Base-by-base conservation (phyloP, 2,329 filamentous ascomycete genomes). In the Tetracladium maxilliforme region DNA sequence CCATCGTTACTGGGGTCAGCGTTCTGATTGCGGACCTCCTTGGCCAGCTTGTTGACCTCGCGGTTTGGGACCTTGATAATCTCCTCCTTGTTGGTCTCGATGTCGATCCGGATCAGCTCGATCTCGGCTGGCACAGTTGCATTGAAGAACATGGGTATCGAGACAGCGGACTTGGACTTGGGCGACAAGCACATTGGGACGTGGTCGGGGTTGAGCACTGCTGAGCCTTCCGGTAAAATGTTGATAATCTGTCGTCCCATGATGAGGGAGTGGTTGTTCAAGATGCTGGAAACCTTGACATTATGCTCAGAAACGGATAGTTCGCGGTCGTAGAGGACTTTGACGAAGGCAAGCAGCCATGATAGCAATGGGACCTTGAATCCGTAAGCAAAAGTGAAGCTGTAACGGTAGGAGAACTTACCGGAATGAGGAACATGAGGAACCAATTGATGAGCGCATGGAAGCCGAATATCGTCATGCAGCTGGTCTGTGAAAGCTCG, bases 181-280 rank as follows among this genome's bases (percentile, higher is more conserved):
- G 61, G 57, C 29, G 76, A 75, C 23, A 98, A 54, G 49, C 90
- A 98, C 49, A 90, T 90, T 1, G 84, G 67, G n/a, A 64, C 56
- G 30, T 70, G 65, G 23, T 84, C 68, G 1, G 84, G 83, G 42
- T 98, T 98, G 33, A 98, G 60, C 24, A 84, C 64, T 10, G 86
- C 90, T 37, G 49, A 77, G 58, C 92, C 92, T 59, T 98, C 90
- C 3, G 90, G 90, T 28, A 98, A 60, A 43, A 98, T 93, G 46
- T 98, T 90, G 51, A 98, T 87, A 39, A 94, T 92, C 54, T 95
- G 86, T 48, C 84, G 90, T 43, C 90, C 90, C 54, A 93, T 67
- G 35, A 98, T 95, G 42, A 95, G 65, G 13, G 86, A 93, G 16
- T 82, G 70, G 47, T 95, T 94, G 47, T 94, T 82, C 32, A 93